These are phyloP conservation scores for Talaromyces ruber DNA, from an alignment of 495 filamentous ascomycete genomes.

Conservation along the genomic window DNA sequence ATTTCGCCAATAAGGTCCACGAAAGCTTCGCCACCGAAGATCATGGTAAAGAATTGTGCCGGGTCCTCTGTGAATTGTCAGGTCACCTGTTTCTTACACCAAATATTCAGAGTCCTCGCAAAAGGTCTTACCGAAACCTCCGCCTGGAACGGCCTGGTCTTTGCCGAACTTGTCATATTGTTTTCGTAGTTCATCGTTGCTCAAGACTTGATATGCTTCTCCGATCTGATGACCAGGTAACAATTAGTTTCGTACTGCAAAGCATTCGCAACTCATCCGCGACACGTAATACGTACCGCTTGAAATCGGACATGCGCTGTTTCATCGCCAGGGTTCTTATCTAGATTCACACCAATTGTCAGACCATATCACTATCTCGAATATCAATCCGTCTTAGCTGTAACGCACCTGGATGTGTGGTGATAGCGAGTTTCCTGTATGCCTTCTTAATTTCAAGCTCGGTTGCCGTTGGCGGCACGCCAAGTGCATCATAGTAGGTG, in stretches of 20 bases:
- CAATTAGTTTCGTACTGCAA: not conserved
- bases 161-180: conserved; percentile 97
- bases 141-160: conserved; percentile 75
- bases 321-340: conserved; percentile 97
- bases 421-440: conserved; percentile 92
- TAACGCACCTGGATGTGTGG: conserved; percentile 54
- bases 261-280: not conserved
- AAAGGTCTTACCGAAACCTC: conserved; percentile 66
- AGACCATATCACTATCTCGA: not conserved
- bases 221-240: conserved; percentile 53
- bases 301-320: conserved; percentile 93
- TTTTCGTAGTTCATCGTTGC: conserved; percentile 72
- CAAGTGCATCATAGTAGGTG: conserved; percentile 82
- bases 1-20: conserved; percentile 87
- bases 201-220: conserved; percentile 96
- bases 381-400: not conserved
- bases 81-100: not conserved
- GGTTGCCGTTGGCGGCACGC: conserved; percentile 78
- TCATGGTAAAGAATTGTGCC: conserved; percentile 96
- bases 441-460: conserved; percentile 99
- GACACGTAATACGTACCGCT: conserved; percentile 40
- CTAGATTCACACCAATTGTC: conserved; percentile 28
- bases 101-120: not conserved
- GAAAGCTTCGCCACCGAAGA: conserved; percentile 96
- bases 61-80: conserved; percentile 59